phyloP scores from a whole-genome alignment of 1,139 yeast species.

The Maudiozyma humilis region DNA sequence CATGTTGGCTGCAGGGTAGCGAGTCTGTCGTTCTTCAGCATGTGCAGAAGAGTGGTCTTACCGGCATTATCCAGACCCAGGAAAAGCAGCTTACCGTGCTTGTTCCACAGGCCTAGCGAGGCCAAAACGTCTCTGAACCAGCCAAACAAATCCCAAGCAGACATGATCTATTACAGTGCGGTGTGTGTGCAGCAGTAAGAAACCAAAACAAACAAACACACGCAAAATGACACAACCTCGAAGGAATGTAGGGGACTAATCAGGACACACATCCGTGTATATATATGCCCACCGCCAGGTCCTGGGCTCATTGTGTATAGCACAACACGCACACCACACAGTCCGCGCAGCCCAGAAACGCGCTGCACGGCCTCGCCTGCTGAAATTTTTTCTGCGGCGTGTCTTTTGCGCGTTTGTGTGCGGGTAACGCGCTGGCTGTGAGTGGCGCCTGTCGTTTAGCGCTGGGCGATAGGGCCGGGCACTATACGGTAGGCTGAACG shows the following conservation, averaged over 20 bases:
- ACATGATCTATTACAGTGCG: conserved; percentile 11
- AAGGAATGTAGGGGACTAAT: not conserved
- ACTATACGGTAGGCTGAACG: too few relatives aligned
- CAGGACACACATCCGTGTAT: too few relatives aligned
- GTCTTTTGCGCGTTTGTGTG: too few relatives aligned
- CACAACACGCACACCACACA: too few relatives aligned
- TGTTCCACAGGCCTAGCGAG: conserved; percentile 92
- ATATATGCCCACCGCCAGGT: conserved; percentile 6
- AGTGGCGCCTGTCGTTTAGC: too few relatives aligned
- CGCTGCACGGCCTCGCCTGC: too few relatives aligned
- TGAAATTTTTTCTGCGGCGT: too few relatives aligned
- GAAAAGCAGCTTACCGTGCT: conserved; percentile 92
- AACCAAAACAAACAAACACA: not conserved
- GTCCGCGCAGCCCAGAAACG: too few relatives aligned
- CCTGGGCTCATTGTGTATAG: too few relatives aligned
- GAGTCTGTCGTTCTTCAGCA: conserved; percentile 93
- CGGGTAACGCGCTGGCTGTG: too few relatives aligned
- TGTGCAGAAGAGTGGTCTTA: conserved; percentile 90
- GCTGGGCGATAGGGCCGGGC: not conserved
- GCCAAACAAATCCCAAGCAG: conserved; percentile 31
- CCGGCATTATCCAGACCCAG: conserved; percentile 98
- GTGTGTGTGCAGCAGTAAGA: not conserved
- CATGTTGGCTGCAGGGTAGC: conserved; percentile 96
- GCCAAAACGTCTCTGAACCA: conserved; percentile 81
- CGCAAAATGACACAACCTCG: not conserved